These are phyloP conservation scores for Annulohypoxylon bovei DNA, from an alignment of 495 filamentous ascomycete genomes.

Conservation along the genomic window DNA sequence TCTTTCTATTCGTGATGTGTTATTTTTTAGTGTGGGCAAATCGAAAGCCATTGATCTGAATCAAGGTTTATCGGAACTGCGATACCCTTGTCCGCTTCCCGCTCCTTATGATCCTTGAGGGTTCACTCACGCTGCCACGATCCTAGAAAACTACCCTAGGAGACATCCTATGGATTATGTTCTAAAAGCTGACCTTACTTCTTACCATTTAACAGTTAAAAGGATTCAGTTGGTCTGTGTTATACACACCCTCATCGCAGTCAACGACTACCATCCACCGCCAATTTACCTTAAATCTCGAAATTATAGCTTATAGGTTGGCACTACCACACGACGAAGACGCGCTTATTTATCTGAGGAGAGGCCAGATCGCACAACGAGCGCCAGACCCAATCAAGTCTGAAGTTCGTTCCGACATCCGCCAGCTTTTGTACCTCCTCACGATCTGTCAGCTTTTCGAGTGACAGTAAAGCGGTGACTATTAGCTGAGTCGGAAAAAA, in stretches of 20 bases:
- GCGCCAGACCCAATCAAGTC: conserved; percentile 38
- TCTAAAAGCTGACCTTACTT: conserved; percentile 27
- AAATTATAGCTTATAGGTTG: conserved; percentile 17
- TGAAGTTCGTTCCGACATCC: conserved; percentile 34
- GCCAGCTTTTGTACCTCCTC: conserved; percentile 26
- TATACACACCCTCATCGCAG: conserved; percentile 1
- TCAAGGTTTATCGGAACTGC: conserved; percentile 37
- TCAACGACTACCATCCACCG: background rate
- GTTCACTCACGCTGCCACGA: conserved; percentile 33
- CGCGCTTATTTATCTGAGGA: conserved; percentile 39
- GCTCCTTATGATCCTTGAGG: conserved; percentile 34
- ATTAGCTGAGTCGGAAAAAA: conserved; percentile 28
- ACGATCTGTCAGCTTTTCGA: conserved; percentile 33
- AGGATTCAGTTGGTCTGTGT: background rate
- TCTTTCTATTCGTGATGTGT: conserved; percentile 1
- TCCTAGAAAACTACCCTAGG: conserved; percentile 23
- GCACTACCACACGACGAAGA: conserved; percentile 34
- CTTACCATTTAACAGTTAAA: background rate
- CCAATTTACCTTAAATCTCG: background rate
- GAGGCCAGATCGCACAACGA: conserved; percentile 38
- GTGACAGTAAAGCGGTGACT: conserved; percentile 24
- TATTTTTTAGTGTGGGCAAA: conserved; percentile 17
- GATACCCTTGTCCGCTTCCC: conserved; percentile 36
- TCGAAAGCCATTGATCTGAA: conserved; percentile 37
- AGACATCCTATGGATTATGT: conserved; percentile 8